These are phyloP conservation scores for Ophioceras dolichostomum DNA, from an alignment of 2,329 filamentous ascomycete species.

Conservation along the genomic window DNA sequence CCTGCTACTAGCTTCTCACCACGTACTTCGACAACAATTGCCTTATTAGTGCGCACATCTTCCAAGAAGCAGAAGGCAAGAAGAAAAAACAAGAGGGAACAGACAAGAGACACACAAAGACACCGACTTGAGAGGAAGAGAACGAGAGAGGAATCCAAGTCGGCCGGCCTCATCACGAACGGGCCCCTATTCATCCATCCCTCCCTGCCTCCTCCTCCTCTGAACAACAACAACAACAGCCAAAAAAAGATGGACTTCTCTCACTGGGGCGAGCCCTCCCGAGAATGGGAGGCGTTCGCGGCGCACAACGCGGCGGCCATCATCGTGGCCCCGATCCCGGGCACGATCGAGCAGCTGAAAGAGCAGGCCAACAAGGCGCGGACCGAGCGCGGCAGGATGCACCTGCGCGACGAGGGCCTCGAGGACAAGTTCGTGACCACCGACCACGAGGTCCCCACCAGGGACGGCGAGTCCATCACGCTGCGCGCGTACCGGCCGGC, in stretches of 20 bases:
- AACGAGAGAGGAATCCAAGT: too few relatives aligned
- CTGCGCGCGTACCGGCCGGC: slow-evolving; percentile 3
- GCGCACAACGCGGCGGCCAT: not conserved
- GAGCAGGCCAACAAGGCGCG: not conserved
- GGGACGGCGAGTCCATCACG: slow-evolving; percentile 3
- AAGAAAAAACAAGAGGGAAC: too few relatives aligned
- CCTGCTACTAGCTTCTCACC: too few relatives aligned
- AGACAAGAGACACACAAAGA: too few relatives aligned
- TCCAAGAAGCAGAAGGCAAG: too few relatives aligned
- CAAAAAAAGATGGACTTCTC: slow-evolving; percentile 1
- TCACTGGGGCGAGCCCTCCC: not conserved
- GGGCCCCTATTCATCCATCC: too few relatives aligned
- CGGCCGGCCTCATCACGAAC: too few relatives aligned
- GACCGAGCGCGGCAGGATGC: not conserved
- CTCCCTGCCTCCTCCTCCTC: too few relatives aligned
- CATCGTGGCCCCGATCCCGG: slow-evolving; percentile 1
- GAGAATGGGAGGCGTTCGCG: slow-evolving; percentile 1
- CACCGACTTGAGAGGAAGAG: too few relatives aligned
- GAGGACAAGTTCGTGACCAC: not conserved
- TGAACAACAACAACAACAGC: too few relatives aligned
- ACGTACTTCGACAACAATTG: too few relatives aligned
- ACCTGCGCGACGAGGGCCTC: slow-evolving; percentile 1
- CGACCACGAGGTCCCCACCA: slow-evolving; percentile 2
- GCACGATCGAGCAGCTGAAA: not conserved
- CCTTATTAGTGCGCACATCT: too few relatives aligned